A percentile compares a stretch with the other conserved stretches of the same genome.
Evolutionary conservation across 2,329 filamentous ascomycete species (phyloP).

Genomic region (Colletotrichum musae): DNA sequence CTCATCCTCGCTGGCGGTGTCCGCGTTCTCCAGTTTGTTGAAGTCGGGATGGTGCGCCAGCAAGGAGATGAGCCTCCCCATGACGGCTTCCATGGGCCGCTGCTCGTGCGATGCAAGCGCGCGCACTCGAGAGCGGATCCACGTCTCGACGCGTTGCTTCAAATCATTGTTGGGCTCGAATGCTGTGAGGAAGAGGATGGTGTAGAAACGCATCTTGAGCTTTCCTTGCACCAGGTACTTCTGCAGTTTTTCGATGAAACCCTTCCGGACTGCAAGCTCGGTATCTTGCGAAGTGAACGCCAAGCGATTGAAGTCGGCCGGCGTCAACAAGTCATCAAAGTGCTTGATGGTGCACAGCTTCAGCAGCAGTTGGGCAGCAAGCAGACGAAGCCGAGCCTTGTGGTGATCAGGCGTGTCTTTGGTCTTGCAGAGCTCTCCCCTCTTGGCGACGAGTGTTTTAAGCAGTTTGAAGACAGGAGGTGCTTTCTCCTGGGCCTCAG

Average conservation of each 20-base stretch:
- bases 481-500: constrained; percentile 71
- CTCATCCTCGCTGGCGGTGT: constrained; percentile 49
- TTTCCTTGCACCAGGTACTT: constrained; percentile 86
- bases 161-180: constrained; percentile 87
- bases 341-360: constrained; percentile 86
- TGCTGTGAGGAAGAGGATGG: constrained; percentile 89
- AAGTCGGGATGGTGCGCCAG: constrained; percentile 97
- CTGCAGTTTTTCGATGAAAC: constrained; percentile 88
- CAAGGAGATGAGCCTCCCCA: constrained; percentile 87
- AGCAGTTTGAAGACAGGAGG: constrained; percentile 83
- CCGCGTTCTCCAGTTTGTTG: constrained; percentile 54
- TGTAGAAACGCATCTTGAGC: constrained; percentile 85
- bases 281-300: constrained; percentile 86
- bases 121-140: constrained; percentile 86
- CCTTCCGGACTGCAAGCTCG: constrained; percentile 79
- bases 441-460: constrained; percentile 79
- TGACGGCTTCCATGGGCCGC: constrained; percentile 82
- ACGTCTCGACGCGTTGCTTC: constrained; percentile 84
- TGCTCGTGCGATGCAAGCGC: constrained; percentile 73
- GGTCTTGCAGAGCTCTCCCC: constrained; percentile 85
- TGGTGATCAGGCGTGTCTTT: constrained; percentile 83
- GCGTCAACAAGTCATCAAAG: constrained; percentile 82
- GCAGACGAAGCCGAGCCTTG: constrained; percentile 83
- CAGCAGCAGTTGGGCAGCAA: constrained; percentile 84
- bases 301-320: constrained; percentile 84